A percentile compares a stretch with the other conserved stretches of the same genome.
These are phyloP conservation scores for Colletotrichum sp. DNA, from an alignment of 2,329 filamentous ascomycete genomes.

Conservation along the genomic window DNA sequence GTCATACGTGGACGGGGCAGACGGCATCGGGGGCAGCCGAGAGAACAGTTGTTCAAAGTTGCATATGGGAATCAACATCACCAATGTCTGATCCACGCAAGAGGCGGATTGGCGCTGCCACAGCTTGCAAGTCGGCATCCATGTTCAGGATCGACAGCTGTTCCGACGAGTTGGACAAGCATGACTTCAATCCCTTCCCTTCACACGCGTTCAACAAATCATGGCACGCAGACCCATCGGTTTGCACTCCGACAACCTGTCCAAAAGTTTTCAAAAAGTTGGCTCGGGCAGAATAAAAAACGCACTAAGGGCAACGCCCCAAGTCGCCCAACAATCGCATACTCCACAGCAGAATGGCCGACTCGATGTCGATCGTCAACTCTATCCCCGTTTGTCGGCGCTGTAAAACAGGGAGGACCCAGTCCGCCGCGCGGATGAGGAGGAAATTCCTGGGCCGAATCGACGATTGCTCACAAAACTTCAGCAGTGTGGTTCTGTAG, in stretches of 20 bases:
- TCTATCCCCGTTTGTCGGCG: not conserved
- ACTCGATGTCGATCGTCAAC: constrained; percentile 14
- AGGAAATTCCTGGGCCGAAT: not conserved
- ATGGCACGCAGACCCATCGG: not conserved
- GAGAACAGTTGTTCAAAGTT: not conserved
- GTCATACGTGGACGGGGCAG: not conserved
- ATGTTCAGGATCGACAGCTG: constrained; percentile 3
- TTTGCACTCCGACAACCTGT: constrained; percentile 4
- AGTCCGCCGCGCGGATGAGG: not conserved
- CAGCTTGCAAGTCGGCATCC: not conserved
- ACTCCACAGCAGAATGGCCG: constrained; percentile 3
- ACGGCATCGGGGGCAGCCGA: not conserved
- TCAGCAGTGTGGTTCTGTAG: constrained; percentile 7
- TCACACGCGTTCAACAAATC: not conserved
- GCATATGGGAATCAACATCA: not conserved
- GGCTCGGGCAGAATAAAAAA: not conserved
- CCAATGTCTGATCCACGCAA: constrained; percentile 13
- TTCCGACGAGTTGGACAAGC: not conserved
- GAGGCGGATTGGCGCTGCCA: not conserved
- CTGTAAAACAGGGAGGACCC: not conserved
- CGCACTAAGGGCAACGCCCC: constrained; percentile 11
- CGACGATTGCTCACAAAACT: constrained; percentile 5
- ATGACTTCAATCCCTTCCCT: not conserved
- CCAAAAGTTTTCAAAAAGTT: not conserved
- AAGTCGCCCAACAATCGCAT: not conserved